Percentiles rank a stretch among this genome's conserved stretches.
Conservation (phyloP, 2,329 filamentous ascomycete species). For the Aureobasidium mangrovei region DNA sequence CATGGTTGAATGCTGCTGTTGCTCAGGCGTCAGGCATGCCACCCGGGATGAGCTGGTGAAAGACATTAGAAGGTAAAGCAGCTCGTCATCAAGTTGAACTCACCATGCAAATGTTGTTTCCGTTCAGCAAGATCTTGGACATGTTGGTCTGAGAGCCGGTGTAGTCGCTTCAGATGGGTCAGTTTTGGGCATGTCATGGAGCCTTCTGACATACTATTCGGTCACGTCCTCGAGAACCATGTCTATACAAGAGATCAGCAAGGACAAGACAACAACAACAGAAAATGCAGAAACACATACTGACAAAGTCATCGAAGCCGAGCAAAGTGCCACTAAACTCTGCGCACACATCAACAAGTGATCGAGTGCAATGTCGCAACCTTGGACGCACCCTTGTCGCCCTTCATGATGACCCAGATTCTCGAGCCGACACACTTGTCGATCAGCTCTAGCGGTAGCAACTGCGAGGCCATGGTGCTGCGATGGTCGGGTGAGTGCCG, state of each 20-base stretch:
- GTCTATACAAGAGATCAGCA: conserved; percentile 46
- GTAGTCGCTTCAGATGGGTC: conserved; percentile 60
- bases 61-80: neutral
- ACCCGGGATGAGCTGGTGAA: conserved; percentile 20
- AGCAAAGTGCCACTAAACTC: conserved; percentile 93
- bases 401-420: conserved; percentile 99
- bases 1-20: neutral
- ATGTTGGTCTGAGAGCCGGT: conserved; percentile 80
- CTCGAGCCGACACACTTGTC: conserved; percentile 97
- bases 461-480: conserved; percentile 18
- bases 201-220: conserved; percentile 63
- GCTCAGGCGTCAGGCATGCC: conserved; percentile 21
- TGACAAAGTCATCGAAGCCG: conserved; percentile 99
- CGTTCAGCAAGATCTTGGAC: conserved; percentile 89
- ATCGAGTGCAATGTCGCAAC: conserved; percentile 10
- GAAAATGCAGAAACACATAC: conserved; percentile 51
- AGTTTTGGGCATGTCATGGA: neutral
- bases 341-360: conserved; percentile 33
- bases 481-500: neutral
- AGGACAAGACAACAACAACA: conserved; percentile 12
- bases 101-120: conserved; percentile 99
- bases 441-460: conserved; percentile 64
- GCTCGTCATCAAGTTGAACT: conserved; percentile 18
- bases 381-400: conserved; percentile 69
- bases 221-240: conserved; percentile 98